Percentiles rank a stretch among this genome's conserved stretches.
Evolutionary conservation across 495 filamentous ascomycete genomes (phyloP).

Genomic region (Astrocystis sublimbata): DNA sequence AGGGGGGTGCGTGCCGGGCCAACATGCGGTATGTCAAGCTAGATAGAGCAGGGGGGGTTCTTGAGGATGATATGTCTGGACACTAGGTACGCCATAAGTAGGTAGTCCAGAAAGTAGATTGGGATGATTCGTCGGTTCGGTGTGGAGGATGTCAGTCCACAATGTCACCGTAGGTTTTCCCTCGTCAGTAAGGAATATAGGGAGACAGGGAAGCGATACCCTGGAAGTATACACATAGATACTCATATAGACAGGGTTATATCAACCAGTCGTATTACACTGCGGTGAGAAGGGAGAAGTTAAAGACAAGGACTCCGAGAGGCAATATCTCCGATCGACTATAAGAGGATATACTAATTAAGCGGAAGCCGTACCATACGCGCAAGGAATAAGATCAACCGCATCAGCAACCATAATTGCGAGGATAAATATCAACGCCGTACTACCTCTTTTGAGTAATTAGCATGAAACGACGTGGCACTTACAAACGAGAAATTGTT

Average conservation of each 20-base stretch:
- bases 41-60: conserved; percentile 31
- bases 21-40: conserved; percentile 39
- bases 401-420: not conserved
- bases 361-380: not conserved
- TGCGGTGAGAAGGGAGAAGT: conserved; percentile 6
- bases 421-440: conserved; percentile 1
- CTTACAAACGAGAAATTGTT: conserved; percentile 18
- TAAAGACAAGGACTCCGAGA: conserved; percentile 5
- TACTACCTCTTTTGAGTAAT: conserved; percentile 12
- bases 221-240: conserved; percentile 1
- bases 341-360: not conserved
- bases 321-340: conserved; percentile 6
- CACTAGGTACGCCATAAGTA: conserved; percentile 9
- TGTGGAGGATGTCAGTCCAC: conserved; percentile 21
- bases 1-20: conserved; percentile 29
- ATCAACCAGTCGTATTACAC: conserved; percentile 7
- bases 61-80: conserved; percentile 18
- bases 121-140: conserved; percentile 15
- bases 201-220: conserved; percentile 7
- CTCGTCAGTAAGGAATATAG: conserved; percentile 10
- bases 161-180: conserved; percentile 19
- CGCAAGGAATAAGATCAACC: not conserved
- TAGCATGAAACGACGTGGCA: conserved; percentile 19
- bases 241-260: conserved; percentile 19
- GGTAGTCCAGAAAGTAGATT: conserved; percentile 18